Evolutionary conservation across 2,329 filamentous ascomycete genomes (phyloP).

Genomic region (Lasiodiplodia sp.): DNA sequence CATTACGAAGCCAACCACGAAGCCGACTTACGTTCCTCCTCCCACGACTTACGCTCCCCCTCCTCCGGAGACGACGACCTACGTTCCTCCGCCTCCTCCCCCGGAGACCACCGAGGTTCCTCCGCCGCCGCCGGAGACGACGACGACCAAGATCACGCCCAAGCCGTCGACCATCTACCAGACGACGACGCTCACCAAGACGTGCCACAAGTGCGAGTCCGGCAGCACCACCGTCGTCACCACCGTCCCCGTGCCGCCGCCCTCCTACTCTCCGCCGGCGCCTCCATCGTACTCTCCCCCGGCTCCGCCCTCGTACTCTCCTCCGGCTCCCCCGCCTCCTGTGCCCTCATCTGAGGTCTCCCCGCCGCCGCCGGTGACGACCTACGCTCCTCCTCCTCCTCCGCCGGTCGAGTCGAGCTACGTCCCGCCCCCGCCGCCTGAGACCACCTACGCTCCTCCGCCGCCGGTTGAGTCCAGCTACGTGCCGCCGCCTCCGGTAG

Average conservation of each 20-base stretch:
- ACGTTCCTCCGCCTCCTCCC: neutral
- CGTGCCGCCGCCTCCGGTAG: too few relatives aligned
- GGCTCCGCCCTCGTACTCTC: neutral
- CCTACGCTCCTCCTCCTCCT: neutral
- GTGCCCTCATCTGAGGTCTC: neutral
- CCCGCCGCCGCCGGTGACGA: too few relatives aligned
- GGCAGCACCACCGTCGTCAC: conserved; percentile 6
- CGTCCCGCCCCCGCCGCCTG: too few relatives aligned
- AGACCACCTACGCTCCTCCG: neutral
- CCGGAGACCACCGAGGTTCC: neutral
- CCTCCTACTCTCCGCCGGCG: too few relatives aligned
- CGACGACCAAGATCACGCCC: conserved; percentile 8
- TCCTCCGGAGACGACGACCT: neutral
- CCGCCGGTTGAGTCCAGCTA: neutral
- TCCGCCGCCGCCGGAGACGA: neutral
- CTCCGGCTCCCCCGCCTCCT: neutral
- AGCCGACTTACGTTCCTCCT: neutral
- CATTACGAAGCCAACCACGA: conserved; percentile 12
- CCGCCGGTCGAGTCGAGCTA: neutral
- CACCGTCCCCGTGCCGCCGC: neutral
- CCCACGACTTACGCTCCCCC: neutral
- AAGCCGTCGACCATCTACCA: conserved; percentile 22
- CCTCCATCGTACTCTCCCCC: neutral
- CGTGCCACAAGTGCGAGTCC: conserved; percentile 2
- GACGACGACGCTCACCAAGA: conserved; percentile 14